These are phyloP conservation scores for Jatropha multifida DNA, from an alignment of 441 rosid genomes.

Conservation along the genomic window DNA sequence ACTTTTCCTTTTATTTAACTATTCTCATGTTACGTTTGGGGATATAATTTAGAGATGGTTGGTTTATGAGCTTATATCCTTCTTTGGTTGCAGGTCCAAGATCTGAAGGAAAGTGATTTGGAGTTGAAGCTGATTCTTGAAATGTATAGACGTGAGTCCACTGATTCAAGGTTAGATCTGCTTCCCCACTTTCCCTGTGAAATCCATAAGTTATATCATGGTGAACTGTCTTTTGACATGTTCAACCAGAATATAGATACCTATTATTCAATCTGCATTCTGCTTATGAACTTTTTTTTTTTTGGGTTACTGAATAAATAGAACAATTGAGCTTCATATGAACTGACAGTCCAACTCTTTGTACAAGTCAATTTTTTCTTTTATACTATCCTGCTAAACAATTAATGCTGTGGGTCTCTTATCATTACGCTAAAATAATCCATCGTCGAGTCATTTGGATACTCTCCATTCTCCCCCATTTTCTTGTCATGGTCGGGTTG, in stretches of 20 bases:
- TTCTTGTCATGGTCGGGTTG: constrained; percentile 6
- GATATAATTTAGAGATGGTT: neutral
- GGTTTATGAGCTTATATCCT: constrained; percentile 5
- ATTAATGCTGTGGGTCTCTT: neutral
- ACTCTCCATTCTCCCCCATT: neutral
- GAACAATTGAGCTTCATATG: neutral
- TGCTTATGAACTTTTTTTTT: neutral
- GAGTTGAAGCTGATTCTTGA: constrained; percentile 85
- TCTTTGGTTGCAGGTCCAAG: constrained; percentile 58
- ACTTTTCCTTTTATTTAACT: neutral
- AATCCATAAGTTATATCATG: neutral
- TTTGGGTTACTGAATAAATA: neutral
- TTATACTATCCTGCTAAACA: neutral
- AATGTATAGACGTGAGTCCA: constrained; percentile 82
- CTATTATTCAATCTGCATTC: neutral
- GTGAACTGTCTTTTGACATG: neutral
- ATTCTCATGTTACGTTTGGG: neutral
- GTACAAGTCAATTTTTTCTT: neutral
- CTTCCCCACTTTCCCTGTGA: neutral
- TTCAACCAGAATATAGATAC: neutral
- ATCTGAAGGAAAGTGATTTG: constrained; percentile 57
- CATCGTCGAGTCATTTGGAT: constrained; percentile 2
- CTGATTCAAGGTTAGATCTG: constrained; percentile 62
- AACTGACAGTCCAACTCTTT: neutral
- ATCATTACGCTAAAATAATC: neutral